Evolutionary conservation across 176 grass and related monocot genomes (phyloP).

Genomic region (Juncus effusus): DNA sequence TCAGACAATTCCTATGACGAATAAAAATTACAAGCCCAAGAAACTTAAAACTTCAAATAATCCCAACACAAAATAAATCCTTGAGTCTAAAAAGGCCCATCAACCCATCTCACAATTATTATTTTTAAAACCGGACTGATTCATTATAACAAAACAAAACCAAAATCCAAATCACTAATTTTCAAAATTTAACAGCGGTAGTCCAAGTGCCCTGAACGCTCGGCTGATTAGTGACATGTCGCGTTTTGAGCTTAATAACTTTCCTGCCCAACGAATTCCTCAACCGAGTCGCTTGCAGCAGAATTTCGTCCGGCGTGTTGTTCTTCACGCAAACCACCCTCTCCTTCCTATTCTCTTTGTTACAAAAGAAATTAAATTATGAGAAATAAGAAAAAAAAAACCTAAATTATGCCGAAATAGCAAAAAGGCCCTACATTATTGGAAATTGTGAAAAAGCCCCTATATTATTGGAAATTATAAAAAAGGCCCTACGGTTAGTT

Average conservation of each 20-base stretch:
- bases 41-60: no score
- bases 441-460: no score
- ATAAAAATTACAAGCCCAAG: no score
- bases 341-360: constrained; percentile 75
- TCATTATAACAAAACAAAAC: no score
- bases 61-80: no score
- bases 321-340: constrained; percentile 80
- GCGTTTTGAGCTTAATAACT: constrained; percentile 78
- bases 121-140: no score
- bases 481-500: neutral
- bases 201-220: constrained; percentile 86
- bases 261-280: constrained; percentile 80
- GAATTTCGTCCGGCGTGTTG: constrained; percentile 55
- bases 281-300: constrained; percentile 69
- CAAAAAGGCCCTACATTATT: neutral
- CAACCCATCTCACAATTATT: no score
- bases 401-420: neutral
- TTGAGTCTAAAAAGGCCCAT: no score
- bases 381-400: no score
- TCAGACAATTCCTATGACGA: no score
- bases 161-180: neutral
- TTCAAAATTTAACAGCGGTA: constrained; percentile 75
- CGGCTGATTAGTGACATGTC: constrained; percentile 64
- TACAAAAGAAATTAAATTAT: neutral
- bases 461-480: neutral